phyloP scores from a whole-genome alignment of 2,329 filamentous ascomycete species.

The Dothideomycetes sp. region DNA sequence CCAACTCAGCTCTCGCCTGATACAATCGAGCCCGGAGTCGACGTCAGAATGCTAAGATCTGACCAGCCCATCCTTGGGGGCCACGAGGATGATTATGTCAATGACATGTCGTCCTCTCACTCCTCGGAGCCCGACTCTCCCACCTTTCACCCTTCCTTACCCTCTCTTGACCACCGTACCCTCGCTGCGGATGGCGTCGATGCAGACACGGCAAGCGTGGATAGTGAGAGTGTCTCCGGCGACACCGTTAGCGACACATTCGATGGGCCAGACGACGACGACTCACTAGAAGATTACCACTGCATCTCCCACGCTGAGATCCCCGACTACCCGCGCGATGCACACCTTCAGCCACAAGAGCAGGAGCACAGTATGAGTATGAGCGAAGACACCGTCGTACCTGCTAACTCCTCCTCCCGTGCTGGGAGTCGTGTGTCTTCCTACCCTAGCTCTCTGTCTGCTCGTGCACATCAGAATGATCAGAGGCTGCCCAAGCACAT shows the following conservation, averaged over 20 bases:
- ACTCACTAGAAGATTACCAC: not conserved
- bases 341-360: slow-evolving; percentile 1
- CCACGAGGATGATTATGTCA: not conserved
- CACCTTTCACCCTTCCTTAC: slow-evolving; percentile 4
- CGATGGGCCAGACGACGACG: slow-evolving; percentile 3
- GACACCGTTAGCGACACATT: slow-evolving; percentile 5
- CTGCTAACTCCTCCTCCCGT: not conserved
- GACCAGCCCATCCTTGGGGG: not conserved
- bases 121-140: not conserved
- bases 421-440: too few species aligned
- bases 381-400: slow-evolving; percentile 6
- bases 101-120: not conserved
- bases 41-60: not conserved
- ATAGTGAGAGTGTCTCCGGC: slow-evolving; percentile 3
- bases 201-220: slow-evolving; percentile 3
- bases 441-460: too few species aligned
- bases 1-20: too few species aligned
- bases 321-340: slow-evolving; percentile 1
- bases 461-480: not conserved
- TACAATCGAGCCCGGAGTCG: too few species aligned
- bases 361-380: slow-evolving; percentile 4
- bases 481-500: not conserved
- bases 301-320: slow-evolving; percentile 7
- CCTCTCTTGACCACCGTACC: slow-evolving; percentile 1
- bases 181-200: slow-evolving; percentile 1